These are phyloP conservation scores for Cercospora sp. DNA, from an alignment of 2,329 filamentous ascomycete species.

Conservation along the genomic window DNA sequence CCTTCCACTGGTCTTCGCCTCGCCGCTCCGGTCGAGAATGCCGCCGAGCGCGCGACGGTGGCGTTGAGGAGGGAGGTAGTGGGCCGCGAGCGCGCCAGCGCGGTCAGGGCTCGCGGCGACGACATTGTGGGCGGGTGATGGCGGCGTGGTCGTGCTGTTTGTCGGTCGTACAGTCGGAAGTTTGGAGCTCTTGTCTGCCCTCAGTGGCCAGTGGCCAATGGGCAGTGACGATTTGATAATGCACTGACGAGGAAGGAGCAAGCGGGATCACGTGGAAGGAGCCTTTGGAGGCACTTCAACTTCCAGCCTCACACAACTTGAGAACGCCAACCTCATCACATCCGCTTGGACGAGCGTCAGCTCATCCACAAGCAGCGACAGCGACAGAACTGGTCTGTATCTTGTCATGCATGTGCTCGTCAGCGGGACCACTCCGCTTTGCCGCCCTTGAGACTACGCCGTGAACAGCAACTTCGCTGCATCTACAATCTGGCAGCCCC, in stretches of 20 bases:
- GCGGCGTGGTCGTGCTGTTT: conserved; percentile 2
- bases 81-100: conserved; percentile 50
- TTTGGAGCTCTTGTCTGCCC: conserved; percentile 10
- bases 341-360: neutral
- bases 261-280: neutral
- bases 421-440: neutral
- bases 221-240: neutral
- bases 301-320: neutral
- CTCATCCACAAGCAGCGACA: neutral
- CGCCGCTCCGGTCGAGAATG: conserved; percentile 65
- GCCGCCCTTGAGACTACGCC: neutral
- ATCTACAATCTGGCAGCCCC: neutral
- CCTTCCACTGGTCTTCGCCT: conserved; percentile 63
- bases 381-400: neutral
- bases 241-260: conserved; percentile 2
- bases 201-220: conserved; percentile 2
- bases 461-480: neutral
- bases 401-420: neutral
- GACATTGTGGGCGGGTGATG: conserved; percentile 46
- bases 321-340: neutral
- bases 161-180: conserved; percentile 1
- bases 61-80: conserved; percentile 42
- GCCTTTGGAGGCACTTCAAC: neutral
- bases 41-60: conserved; percentile 47
- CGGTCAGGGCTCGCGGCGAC: conserved; percentile 50